phyloP scores from a whole-genome alignment of 306 rosid genomes.

The Corylus avellana region DNA sequence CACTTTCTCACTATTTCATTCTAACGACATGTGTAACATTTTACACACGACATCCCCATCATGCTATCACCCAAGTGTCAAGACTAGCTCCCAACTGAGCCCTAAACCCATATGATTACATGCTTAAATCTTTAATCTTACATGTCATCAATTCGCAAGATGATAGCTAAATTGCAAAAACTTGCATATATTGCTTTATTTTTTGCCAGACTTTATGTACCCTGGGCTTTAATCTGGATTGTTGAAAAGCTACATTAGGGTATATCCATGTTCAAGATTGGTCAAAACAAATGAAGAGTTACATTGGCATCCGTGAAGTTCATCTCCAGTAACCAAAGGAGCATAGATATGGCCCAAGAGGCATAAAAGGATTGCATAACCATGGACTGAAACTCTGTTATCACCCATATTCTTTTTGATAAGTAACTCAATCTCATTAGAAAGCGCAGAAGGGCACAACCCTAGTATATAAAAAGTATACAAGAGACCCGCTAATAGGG shows the following conservation, averaged over 20 bases:
- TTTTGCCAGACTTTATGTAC: background rate
- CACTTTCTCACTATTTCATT: background rate
- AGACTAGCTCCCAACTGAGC: background rate
- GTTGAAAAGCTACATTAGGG: background rate
- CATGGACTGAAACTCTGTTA: background rate
- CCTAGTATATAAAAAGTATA: no score
- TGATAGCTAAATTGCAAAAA: background rate
- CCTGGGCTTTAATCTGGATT: background rate
- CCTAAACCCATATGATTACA: background rate
- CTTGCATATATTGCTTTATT: background rate
- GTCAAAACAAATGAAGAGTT: background rate
- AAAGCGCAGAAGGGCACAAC: no score
- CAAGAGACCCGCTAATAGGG: no score
- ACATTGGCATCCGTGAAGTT: background rate
- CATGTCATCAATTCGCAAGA: background rate
- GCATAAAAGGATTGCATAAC: background rate
- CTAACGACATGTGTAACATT: background rate
- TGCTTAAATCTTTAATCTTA: background rate
- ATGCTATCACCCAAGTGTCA: slow-evolving; percentile 2
- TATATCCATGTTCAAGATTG: background rate
- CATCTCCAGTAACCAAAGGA: background rate
- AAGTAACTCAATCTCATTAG: no score
- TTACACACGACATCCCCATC: background rate
- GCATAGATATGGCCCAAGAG: background rate
- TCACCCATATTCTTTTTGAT: background rate